Percentiles rank a stretch among this genome's conserved stretches.
phyloP scores from a whole-genome alignment of 345 rosid species.

The Alliaria petiolata region DNA sequence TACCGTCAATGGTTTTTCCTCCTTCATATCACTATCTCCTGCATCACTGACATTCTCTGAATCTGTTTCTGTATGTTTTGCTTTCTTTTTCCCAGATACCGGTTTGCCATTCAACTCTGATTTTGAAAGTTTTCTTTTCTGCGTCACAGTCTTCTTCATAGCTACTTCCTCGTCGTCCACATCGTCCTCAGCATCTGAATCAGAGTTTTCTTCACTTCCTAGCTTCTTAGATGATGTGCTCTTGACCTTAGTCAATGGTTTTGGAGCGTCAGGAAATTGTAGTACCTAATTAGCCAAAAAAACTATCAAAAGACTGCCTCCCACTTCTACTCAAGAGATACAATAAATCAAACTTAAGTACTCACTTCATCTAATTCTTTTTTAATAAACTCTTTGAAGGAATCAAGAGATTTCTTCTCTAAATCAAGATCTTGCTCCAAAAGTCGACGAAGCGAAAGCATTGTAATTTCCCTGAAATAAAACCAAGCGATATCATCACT shows the following conservation, averaged over 20 bases:
- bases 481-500: too few species aligned
- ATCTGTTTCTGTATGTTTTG: constrained; percentile 39
- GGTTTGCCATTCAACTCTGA: constrained; percentile 44
- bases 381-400: constrained; percentile 61
- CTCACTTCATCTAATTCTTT: constrained; percentile 61
- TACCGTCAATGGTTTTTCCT: constrained; percentile 54
- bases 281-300: constrained; percentile 22
- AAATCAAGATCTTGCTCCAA: constrained; percentile 83
- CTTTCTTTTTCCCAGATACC: constrained; percentile 44
- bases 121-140: constrained; percentile 50
- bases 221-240: constrained; percentile 38
- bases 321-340: background rate
- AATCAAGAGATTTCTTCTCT: constrained; percentile 59
- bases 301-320: background rate
- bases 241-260: constrained; percentile 32
- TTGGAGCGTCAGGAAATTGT: constrained; percentile 31
- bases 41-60: constrained; percentile 41
- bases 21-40: constrained; percentile 49
- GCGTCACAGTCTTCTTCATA: constrained; percentile 40
- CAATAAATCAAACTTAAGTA: background rate
- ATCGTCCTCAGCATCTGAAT: constrained; percentile 37
- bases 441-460: constrained; percentile 78
- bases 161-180: constrained; percentile 29
- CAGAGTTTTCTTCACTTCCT: constrained; percentile 38
- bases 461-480: constrained; percentile 51